Percentiles rank a stretch among this genome's conserved stretches.
Evolutionary conservation across 139 green algal species (phyloP).

Genomic region (Volvox africanus): DNA sequence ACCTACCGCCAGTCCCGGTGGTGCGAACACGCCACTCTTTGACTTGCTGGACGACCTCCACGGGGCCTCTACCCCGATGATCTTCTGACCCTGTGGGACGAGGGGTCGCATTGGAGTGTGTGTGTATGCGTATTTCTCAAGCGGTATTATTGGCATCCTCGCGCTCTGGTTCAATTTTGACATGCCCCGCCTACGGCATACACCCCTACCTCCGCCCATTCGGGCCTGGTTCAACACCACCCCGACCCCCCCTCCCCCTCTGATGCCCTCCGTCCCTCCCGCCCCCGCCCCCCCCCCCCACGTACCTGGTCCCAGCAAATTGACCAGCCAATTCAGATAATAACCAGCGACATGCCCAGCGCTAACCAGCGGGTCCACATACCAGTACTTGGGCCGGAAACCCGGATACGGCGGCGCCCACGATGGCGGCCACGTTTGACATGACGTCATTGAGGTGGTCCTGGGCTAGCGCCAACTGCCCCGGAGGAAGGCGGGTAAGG

Average conservation of each 20-base stretch:
- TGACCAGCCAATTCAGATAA: constrained; percentile 74
- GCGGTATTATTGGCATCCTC: not conserved
- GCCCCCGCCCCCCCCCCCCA: not conserved
- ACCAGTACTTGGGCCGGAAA: constrained; percentile 57
- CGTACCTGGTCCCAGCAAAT: constrained; percentile 81
- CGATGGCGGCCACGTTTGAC: constrained; percentile 72
- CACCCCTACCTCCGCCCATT: no score
- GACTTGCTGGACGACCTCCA: constrained; percentile 55
- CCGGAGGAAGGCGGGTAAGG: not conserved
- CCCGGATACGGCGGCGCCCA: constrained; percentile 50
- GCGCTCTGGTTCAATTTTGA: no score
- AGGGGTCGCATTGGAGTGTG: not conserved
- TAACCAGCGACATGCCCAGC: constrained; percentile 77
- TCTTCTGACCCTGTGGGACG: constrained; percentile 72
- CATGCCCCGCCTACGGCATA: no score
- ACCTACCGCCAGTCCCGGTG: not conserved
- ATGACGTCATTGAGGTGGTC: constrained; percentile 85
- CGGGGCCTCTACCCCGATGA: constrained; percentile 73
- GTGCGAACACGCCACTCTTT: not conserved
- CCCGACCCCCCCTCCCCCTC: no score
- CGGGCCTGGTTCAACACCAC: no score
- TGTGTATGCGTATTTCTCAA: no score
- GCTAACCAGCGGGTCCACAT: constrained; percentile 75
- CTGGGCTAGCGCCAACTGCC: constrained; percentile 48
- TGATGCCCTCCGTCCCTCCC: not conserved